These are phyloP conservation scores for Lumnitzera racemosa DNA, from an alignment of 345 rosid species.

Conservation along the genomic window DNA sequence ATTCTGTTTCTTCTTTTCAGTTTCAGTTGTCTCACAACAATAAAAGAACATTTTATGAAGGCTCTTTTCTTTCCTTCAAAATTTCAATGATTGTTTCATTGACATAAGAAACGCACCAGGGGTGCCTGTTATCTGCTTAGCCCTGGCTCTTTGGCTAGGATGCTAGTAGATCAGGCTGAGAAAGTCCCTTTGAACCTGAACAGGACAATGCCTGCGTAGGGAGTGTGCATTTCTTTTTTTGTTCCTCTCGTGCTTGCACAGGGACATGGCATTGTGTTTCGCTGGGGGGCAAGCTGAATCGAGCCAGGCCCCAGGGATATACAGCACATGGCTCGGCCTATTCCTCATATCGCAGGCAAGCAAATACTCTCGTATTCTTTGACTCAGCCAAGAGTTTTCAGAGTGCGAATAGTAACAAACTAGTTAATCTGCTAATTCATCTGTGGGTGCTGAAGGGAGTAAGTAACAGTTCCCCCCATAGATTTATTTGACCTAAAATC, in stretches of 20 bases:
- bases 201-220: constrained; percentile 99
- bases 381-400: too few species aligned
- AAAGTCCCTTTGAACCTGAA: constrained; percentile 99
- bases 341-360: too few species aligned
- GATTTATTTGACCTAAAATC: too few species aligned
- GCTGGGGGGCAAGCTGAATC: constrained; percentile 3
- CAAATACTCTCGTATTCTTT: too few species aligned
- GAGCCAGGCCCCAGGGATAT: too few species aligned
- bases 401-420: too few species aligned
- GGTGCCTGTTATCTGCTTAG: constrained; percentile 72
- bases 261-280: neutral
- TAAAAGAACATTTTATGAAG: too few species aligned
- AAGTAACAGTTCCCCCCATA: too few species aligned
- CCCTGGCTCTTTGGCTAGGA: constrained; percentile 18
- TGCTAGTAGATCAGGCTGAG: constrained; percentile 79
- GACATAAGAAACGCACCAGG: constrained; percentile 90
- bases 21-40: too few species aligned
- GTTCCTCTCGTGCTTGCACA: constrained; percentile 20
- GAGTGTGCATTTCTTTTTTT: constrained; percentile 73
- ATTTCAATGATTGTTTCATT: constrained; percentile 16
- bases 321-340: too few species aligned
- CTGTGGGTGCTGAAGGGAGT: too few species aligned
- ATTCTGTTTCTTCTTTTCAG: neutral
- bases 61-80: neutral
- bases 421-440: too few species aligned